Percentiles rank a stretch among this genome's conserved stretches.
These are phyloP conservation scores for Neurospora sp. DNA, from an alignment of 495 filamentous ascomycete genomes.

Conservation along the genomic window DNA sequence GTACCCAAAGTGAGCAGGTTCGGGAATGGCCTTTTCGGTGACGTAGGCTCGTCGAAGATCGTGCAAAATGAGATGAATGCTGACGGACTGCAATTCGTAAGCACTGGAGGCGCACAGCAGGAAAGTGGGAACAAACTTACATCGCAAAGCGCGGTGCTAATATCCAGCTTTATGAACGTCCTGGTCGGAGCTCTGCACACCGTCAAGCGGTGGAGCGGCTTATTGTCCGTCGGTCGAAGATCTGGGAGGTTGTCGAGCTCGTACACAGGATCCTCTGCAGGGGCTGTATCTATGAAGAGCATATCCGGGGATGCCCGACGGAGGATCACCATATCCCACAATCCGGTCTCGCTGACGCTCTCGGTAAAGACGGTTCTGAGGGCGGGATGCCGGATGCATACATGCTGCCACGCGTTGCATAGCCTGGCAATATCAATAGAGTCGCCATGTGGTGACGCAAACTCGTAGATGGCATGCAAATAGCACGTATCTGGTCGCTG, in stretches of 20 bases:
- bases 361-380: constrained; percentile 36
- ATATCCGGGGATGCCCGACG: constrained; percentile 32
- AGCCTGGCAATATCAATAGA: constrained; percentile 32
- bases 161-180: constrained; percentile 37
- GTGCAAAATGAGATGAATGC: constrained; percentile 31
- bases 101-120: background rate
- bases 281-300: constrained; percentile 37
- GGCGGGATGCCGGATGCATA: constrained; percentile 27
- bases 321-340: constrained; percentile 34
- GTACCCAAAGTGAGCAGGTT: constrained; percentile 23
- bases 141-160: constrained; percentile 36
- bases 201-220: constrained; percentile 34
- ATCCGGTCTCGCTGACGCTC: constrained; percentile 28
- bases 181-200: constrained; percentile 33
- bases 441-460: constrained; percentile 31
- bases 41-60: constrained; percentile 34
- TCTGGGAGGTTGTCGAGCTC: constrained; percentile 32
- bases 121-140: background rate
- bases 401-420: constrained; percentile 34
- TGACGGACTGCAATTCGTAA: constrained; percentile 20
- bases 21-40: constrained; percentile 18
- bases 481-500: constrained; percentile 49
- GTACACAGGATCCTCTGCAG: constrained; percentile 29
- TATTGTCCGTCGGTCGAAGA: constrained; percentile 22
- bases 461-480: constrained; percentile 50